A percentile compares a stretch with the other conserved stretches of the same genome.
These are phyloP conservation scores for Cairneyella variabilis DNA, from an alignment of 495 filamentous ascomycete genomes.

Conservation along the genomic window DNA sequence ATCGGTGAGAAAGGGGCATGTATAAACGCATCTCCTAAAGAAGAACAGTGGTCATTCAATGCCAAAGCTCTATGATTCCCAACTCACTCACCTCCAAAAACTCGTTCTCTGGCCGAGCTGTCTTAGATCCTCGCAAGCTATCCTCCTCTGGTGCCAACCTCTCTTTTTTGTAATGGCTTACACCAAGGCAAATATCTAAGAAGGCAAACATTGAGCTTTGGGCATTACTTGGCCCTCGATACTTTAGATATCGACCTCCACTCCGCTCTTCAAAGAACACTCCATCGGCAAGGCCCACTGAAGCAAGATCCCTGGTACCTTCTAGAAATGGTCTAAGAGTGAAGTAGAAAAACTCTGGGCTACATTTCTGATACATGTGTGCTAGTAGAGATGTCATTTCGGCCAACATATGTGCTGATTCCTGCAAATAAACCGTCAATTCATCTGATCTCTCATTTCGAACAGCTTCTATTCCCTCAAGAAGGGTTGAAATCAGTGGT, in stretches of 20 bases:
- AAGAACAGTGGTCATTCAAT: too few relatives aligned
- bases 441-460: neutral
- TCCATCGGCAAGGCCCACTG: too few relatives aligned
- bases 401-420: neutral
- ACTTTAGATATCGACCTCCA: neutral
- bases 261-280: neutral
- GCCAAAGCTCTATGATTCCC: too few relatives aligned
- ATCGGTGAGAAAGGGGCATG: neutral
- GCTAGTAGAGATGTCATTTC: neutral
- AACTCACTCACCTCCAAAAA: too few relatives aligned
- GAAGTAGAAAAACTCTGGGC: neutral
- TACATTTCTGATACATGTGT: neutral
- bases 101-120: too few relatives aligned
- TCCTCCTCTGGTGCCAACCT: neutral
- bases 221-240: neutral
- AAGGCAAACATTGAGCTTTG: neutral
- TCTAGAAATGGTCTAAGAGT: neutral
- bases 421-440: neutral
- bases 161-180: neutral
- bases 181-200: neutral
- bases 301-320: neutral
- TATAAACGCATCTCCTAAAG: neutral
- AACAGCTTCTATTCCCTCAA: neutral
- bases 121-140: too few relatives aligned
- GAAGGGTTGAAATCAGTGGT: neutral